Evolutionary conservation across 73 alveolate species (phyloP), one percentile per base, ranked within the genome.

Genomic region (Tetrahymena malaccensis): DNA sequence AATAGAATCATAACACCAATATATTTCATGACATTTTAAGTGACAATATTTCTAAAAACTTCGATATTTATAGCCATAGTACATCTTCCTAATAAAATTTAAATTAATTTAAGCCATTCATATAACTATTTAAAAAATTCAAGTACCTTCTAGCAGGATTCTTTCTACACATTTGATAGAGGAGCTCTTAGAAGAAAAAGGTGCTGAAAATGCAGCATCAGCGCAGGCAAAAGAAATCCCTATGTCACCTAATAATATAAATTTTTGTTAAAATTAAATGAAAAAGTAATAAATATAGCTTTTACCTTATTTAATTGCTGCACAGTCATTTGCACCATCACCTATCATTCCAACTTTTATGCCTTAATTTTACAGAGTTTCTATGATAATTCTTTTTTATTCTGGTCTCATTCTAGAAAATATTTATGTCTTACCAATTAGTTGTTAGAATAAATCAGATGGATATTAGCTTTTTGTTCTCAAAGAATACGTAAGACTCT

Each of bases 311-410:
- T 94, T 94, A 70, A 94, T 70, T 10, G 96, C 96, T 57, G 85
- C 94, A 35, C 96, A 94, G 38, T 94, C 96, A 83, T 94, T 94
- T 5, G 96, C 85, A 11, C 96, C 96, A 94, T 94, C 96, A 37
- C 96, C 96, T 57, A 94, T 94, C 96, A 94, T 94, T 33, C 94
- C 93, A 0, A 94, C 94, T 27, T 94, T 93, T 35, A 70, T 21
- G 10, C 55, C 85, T 44, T 35, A 13, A n/a, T 43, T 58, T 84
- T 94, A 35, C 9, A 94, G 35, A 27, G 84, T 57, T 35, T 94
- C 89, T 12, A 94, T 56, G 44, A 94, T 70, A 6, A 70, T 56
- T 33, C 96, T 94, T 34, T 94, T 94, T 31, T 94, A 31, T 35
- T 56, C 43, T 31, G 96, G 96, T 38, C 85, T 94, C 96, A 94